A percentile compares a stretch with the other conserved stretches of the same genome.
phyloP scores from a whole-genome alignment of 805 yeast species.

The Blastobotrys chiropterorum region DNA sequence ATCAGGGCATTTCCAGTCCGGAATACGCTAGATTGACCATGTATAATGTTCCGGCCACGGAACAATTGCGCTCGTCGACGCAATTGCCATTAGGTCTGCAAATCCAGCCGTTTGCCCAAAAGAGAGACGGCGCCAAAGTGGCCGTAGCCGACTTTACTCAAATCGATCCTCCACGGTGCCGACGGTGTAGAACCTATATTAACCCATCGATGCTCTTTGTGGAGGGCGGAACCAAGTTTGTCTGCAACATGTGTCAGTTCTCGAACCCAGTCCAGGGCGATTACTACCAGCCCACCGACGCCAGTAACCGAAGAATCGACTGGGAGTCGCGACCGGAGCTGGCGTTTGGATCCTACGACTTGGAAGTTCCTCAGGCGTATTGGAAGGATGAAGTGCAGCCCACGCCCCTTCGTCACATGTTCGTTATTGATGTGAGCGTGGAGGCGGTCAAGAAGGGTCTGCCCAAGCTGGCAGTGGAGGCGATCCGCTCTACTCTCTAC shows the following conservation, averaged over 20 bases:
- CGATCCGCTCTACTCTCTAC: conserved; percentile 53
- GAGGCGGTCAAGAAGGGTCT: conserved; percentile 54
- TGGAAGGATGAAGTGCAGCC: conserved; percentile 42
- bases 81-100: conserved; percentile 77
- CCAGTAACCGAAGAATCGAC: conserved; percentile 58
- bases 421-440: conserved; percentile 62
- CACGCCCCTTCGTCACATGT: conserved; percentile 58
- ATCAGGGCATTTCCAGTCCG: conserved; percentile 83
- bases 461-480: conserved; percentile 60
- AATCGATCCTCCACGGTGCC: conserved; percentile 80
- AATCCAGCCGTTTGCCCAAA: conserved; percentile 73
- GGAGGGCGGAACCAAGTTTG: conserved; percentile 53
- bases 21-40: conserved; percentile 69
- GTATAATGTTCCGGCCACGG: conserved; percentile 76
- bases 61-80: conserved; percentile 59
- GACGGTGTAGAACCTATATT: conserved; percentile 83
- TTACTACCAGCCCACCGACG: conserved; percentile 57
- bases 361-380: conserved; percentile 68
- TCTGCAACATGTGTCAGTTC: conserved; percentile 84
- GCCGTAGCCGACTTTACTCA: conserved; percentile 60
- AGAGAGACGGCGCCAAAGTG: conserved; percentile 37
- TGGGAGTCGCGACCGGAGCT: conserved; percentile 65
- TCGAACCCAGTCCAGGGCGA: conserved; percentile 63
- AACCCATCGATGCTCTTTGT: conserved; percentile 74
- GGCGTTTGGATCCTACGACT: conserved; percentile 77